Base-by-base conservation (phyloP, 768 basidiomycete genomes). In the Rhizopogon rudus region DNA sequence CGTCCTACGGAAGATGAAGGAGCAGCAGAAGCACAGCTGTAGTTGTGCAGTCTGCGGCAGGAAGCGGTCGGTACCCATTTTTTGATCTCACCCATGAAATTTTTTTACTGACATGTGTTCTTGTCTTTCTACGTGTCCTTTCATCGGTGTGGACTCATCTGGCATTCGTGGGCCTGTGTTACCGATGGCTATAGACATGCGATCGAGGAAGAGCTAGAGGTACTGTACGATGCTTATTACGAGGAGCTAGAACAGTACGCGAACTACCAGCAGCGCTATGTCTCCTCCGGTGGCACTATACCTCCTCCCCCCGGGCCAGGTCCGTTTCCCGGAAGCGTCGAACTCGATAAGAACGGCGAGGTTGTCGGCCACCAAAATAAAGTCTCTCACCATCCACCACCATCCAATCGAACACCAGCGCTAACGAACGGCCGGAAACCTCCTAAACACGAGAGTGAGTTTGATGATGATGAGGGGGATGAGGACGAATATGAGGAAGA, bases 221-320 rank as follows among this genome's bases (percentile, higher is more conserved):
- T 94, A 78, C 87, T 98, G 77, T 99, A 99, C 84, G 96, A 98
- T 83, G 94, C 95, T 79, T 99, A 98, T 83, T 98, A 98, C 85
- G 93, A 97, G 73, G 96, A 98, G 82, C 88, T 99, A 80, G 93
- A 97, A 82, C 87, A 90, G 78, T 98, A 98, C 84, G 97, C 95
- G 74, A 90, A 92, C 76, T 90, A 91, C 78, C 93, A 96, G 81
- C 91, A 93, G 83, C 91, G 87, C 75, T 94, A 93, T 77, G 89
- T 92, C 65, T 84, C 85, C 64, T 93, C 91, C 61, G 89, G 91
- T 65, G 89, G 93, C 59, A 90, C 86, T 40, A 80, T 94, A 64
- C 86, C 93, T 61, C 91, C 93, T 52, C 95, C 95, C 33, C 92
- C 89, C 44, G 96, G 96, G 13, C 95, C 97, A 7, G 96, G 97